phyloP scores from a whole-genome alignment of 2,329 filamentous ascomycete species.

The Xylariaceae sp. region DNA sequence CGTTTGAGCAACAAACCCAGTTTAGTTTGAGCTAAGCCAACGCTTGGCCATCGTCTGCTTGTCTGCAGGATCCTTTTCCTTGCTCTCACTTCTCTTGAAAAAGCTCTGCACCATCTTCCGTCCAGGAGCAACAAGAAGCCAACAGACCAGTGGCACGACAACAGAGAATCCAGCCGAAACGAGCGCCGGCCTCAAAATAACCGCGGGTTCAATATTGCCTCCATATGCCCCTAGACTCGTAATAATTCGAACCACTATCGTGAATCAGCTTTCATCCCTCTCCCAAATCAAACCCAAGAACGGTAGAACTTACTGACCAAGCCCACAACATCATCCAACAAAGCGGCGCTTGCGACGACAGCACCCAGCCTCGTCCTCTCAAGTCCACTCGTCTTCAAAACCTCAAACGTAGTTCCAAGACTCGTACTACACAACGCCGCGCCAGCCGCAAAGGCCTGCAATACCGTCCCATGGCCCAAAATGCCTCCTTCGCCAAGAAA shows the following conservation, averaged over 20 bases:
- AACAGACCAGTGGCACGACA: conserved; percentile 43
- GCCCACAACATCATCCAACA: conserved; percentile 78
- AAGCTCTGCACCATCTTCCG: conserved; percentile 33
- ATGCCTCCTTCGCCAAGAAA: conserved; percentile 5
- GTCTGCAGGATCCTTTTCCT: not conserved
- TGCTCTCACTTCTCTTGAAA: conserved; percentile 16
- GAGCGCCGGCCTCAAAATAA: conserved; percentile 42
- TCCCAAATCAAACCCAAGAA: no score
- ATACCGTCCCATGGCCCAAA: conserved; percentile 36
- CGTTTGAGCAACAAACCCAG: conserved; percentile 45
- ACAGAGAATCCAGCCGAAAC: conserved; percentile 50
- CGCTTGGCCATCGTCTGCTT: conserved; percentile 12
- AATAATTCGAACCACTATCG: conserved; percentile 64
- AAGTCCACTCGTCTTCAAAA: conserved; percentile 42
- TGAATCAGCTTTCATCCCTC: no score
- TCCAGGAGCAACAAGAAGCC: conserved; percentile 40
- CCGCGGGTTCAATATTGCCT: conserved; percentile 26
- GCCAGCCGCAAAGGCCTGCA: conserved; percentile 49
- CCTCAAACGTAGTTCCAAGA: conserved; percentile 51
- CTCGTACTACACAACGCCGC: conserved; percentile 33
- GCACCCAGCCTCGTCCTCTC: conserved; percentile 47
- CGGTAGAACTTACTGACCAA: conserved; percentile 46
- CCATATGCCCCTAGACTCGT: conserved; percentile 51
- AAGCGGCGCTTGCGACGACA: conserved; percentile 68
- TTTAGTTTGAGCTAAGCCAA: conserved; percentile 28